Conservation (phyloP, 176 grass and related monocot genomes). For the Rhynchospora breviuscula region DNA sequence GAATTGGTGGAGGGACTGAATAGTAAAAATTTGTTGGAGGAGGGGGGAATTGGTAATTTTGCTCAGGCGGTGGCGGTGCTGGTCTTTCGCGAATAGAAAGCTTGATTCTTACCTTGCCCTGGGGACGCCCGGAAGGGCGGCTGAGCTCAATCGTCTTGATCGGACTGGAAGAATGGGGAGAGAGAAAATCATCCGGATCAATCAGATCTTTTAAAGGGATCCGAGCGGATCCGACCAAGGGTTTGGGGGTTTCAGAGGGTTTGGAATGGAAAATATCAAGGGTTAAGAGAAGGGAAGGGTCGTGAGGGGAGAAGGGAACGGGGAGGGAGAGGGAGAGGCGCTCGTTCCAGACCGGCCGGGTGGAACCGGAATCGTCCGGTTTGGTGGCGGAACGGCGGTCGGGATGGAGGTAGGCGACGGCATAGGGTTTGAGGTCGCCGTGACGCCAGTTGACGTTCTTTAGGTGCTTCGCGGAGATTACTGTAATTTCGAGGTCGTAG, state of each 20-base stretch:
- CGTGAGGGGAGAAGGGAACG: constrained; percentile 47
- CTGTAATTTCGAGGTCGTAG: constrained; percentile 72
- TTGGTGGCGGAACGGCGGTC: constrained; percentile 65
- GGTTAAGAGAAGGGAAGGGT: constrained; percentile 63
- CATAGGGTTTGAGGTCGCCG: constrained; percentile 86
- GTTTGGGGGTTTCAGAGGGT: constrained; percentile 88
- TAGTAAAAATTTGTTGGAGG: constrained; percentile 31
- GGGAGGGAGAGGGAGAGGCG: constrained; percentile 59
- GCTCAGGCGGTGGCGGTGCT: constrained; percentile 45
- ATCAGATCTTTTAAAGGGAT: constrained; percentile 63
- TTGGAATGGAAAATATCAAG: constrained; percentile 92
- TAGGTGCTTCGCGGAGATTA: constrained; percentile 81
- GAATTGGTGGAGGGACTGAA: constrained; percentile 31
- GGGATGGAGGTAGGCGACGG: constrained; percentile 69
- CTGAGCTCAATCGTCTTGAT: constrained; percentile 64
- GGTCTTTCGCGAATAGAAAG: constrained; percentile 60
- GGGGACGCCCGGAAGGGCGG: constrained; percentile 79
- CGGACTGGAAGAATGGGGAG: constrained; percentile 19
- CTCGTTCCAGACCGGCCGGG: constrained; percentile 87
- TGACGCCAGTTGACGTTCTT: constrained; percentile 98
- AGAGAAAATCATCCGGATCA: constrained; percentile 25
- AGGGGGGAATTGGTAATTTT: constrained; percentile 49
- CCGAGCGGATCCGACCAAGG: constrained; percentile 71
- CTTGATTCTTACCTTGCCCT: constrained; percentile 76
- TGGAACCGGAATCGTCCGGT: constrained; percentile 69